A percentile compares a stretch with the other conserved stretches of the same genome.
phyloP scores from a whole-genome alignment of 192 early-diverging fungal species.

The Entophlyctis luteolus region DNA sequence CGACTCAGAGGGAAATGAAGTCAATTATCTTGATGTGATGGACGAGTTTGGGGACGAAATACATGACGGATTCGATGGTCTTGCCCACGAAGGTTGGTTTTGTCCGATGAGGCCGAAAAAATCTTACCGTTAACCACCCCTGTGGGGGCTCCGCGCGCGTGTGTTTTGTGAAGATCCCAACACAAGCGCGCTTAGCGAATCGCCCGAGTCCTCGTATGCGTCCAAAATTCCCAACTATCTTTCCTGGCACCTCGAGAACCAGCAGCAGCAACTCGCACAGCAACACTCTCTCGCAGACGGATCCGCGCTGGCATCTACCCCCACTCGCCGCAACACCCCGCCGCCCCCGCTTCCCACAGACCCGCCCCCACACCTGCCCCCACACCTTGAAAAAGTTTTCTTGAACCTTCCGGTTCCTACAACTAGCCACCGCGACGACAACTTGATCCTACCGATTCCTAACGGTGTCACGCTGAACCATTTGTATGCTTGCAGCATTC shows the following conservation, averaged over 20 bases:
- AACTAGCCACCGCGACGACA: conserved; percentile 76
- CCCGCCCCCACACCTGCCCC: conserved; percentile 77
- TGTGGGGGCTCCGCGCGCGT: too few relatives aligned
- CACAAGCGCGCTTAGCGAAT: conserved; percentile 39
- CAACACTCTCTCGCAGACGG: neutral
- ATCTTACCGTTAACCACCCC: too few relatives aligned
- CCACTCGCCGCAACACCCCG: conserved; percentile 38
- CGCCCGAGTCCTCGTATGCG: conserved; percentile 64
- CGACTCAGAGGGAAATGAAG: conserved; percentile 90
- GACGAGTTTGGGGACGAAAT: conserved; percentile 68
- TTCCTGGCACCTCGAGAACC: conserved; percentile 28
- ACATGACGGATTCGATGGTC: conserved; percentile 45
- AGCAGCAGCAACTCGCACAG: neutral
- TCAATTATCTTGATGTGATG: conserved; percentile 86
- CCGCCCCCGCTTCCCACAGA: conserved; percentile 40
- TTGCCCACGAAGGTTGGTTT: conserved; percentile 29
- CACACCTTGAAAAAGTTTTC: conserved; percentile 88
- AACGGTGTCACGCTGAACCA: conserved; percentile 93
- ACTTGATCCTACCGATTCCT: conserved; percentile 78
- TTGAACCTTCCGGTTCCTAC: conserved; percentile 90
- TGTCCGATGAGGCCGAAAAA: too few relatives aligned
- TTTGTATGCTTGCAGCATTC: conserved; percentile 91
- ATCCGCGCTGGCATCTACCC: conserved; percentile 10
- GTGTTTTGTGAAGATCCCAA: too few relatives aligned
- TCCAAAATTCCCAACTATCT: conserved; percentile 54